A percentile compares a stretch with the other conserved stretches of the same genome.
These are phyloP conservation scores for Carex scoparia DNA, from an alignment of 176 grass and related monocot genomes.

Conservation along the genomic window DNA sequence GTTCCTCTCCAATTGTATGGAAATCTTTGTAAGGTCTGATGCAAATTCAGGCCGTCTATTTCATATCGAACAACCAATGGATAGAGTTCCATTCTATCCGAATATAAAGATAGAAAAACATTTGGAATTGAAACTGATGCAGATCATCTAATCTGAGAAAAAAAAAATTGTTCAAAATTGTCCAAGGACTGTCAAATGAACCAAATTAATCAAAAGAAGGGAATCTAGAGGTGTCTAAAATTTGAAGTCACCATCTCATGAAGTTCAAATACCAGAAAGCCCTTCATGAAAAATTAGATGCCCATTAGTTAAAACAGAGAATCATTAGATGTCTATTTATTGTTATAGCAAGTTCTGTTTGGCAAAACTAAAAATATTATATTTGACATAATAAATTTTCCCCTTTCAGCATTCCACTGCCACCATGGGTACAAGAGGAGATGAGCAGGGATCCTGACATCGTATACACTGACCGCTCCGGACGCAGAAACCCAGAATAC, in stretches of 20 bases:
- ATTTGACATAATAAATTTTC: not conserved
- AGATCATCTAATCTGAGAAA: not conserved
- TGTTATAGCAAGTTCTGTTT: not conserved
- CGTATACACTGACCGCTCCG: constrained; percentile 79
- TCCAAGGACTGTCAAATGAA: not conserved
- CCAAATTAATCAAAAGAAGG: no score
- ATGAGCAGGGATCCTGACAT: constrained; percentile 70
- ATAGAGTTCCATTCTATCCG: no score
- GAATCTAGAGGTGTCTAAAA: no score
- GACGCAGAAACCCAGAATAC: constrained; percentile 82
- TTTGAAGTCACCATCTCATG: no score
- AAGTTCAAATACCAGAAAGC: not conserved
- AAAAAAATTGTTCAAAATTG: not conserved
- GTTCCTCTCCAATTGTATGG: not conserved
- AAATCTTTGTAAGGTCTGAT: not conserved
- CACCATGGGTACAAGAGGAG: constrained; percentile 77
- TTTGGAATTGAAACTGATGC: no score
- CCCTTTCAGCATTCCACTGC: constrained; percentile 70
- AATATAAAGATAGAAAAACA: no score
- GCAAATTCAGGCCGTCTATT: not conserved
- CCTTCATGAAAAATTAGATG: not conserved
- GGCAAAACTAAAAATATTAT: not conserved
- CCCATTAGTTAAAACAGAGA: not conserved
- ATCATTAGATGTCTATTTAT: constrained; percentile 3
- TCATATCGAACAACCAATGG: not conserved